Evolutionary conservation across 345 rosid species (phyloP).

Genomic region (Brassica incana): DNA sequence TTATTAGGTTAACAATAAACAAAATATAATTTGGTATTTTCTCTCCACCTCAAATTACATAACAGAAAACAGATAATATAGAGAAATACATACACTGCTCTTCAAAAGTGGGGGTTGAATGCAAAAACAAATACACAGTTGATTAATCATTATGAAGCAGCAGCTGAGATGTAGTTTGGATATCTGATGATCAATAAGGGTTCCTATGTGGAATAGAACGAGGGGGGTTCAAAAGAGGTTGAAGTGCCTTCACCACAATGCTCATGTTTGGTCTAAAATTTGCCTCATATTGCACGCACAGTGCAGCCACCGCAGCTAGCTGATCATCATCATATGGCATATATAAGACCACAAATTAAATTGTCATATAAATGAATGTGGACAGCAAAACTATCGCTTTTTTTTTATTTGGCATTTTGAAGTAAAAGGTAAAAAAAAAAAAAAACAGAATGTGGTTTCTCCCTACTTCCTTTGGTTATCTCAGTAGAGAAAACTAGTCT

Average conservation of each 20-base stretch:
- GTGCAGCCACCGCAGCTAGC: conserved; percentile 80
- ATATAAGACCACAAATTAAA: background rate
- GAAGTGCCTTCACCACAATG: conserved; percentile 79
- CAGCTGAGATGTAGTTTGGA: background rate
- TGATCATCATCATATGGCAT: conserved; percentile 36
- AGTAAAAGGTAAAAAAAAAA: background rate
- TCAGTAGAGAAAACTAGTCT: conserved; percentile 4
- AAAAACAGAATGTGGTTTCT: background rate
- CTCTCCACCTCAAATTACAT: conserved; percentile 1
- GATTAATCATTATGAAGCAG: background rate
- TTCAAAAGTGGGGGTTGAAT: conserved; percentile 5
- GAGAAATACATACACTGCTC: conserved; percentile 4
- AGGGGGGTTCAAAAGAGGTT: conserved; percentile 52
- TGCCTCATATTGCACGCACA: conserved; percentile 76
- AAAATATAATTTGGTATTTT: conserved; percentile 19
- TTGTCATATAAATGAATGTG: background rate
- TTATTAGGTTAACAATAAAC: background rate
- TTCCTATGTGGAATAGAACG: conserved; percentile 41
- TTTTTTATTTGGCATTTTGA: background rate
- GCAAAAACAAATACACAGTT: conserved; percentile 18
- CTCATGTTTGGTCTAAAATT: conserved; percentile 82
- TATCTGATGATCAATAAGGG: conserved; percentile 18
- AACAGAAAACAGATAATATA: background rate
- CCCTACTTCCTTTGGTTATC: background rate
- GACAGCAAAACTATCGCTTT: background rate